A percentile compares a stretch with the other conserved stretches of the same genome.
Evolutionary conservation across 2,329 filamentous ascomycete genomes (phyloP).

Genomic region (Claviceps spartinae): DNA sequence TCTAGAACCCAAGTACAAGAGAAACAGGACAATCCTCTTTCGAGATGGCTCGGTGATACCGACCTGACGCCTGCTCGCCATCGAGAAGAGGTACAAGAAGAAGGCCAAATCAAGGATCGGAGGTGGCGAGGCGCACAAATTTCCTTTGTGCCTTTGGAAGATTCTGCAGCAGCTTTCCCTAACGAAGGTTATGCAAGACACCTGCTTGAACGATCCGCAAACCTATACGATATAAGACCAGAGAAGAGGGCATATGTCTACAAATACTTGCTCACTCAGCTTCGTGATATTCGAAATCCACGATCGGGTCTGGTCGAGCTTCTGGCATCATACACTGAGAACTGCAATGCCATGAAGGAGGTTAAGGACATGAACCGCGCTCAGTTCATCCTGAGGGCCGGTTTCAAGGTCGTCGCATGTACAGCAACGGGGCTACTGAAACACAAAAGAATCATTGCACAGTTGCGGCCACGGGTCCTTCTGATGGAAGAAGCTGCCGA

Average conservation of each 20-base stretch:
- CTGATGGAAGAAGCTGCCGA: constrained; percentile 74
- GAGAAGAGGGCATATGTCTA: constrained; percentile 2
- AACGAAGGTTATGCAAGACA: background rate
- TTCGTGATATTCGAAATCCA: background rate
- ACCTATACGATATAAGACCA: constrained; percentile 3
- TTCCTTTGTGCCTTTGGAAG: background rate
- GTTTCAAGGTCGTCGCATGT: constrained; percentile 42
- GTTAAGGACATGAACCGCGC: constrained; percentile 46
- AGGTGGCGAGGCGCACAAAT: constrained; percentile 23
- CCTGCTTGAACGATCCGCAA: background rate
- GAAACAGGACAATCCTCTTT: background rate
- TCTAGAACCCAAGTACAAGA: background rate
- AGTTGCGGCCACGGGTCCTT: constrained; percentile 51
- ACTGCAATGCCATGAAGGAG: constrained; percentile 39
- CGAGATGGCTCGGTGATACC: constrained; percentile 9
- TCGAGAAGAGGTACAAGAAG: background rate
- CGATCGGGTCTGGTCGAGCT: constrained; percentile 16
- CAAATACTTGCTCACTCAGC: background rate
- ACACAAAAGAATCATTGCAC: constrained; percentile 56
- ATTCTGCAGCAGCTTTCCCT: background rate
- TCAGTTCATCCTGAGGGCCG: constrained; percentile 20
- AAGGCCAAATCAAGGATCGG: background rate
- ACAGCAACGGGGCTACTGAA: constrained; percentile 76
- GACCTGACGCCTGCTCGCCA: background rate
- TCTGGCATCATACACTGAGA: constrained; percentile 34